phyloP scores from a whole-genome alignment of 2,329 filamentous ascomycete genomes.

The Gremmenia infestans region DNA sequence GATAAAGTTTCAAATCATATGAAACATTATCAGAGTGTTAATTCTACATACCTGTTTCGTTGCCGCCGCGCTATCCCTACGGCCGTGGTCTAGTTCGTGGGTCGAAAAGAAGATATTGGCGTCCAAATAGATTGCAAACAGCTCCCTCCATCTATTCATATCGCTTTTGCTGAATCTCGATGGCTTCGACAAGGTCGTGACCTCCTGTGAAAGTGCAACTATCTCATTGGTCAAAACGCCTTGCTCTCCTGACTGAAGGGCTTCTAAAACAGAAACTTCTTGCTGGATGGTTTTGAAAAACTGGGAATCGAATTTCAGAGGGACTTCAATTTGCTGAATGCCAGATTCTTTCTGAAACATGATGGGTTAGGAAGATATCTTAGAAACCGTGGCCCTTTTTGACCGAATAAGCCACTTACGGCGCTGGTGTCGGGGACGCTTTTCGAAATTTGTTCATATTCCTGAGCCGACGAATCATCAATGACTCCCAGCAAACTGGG shows the following conservation, averaged over 20 bases:
- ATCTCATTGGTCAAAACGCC: slow-evolving; percentile 60
- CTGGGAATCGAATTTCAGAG: slow-evolving; percentile 69
- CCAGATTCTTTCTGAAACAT: background rate
- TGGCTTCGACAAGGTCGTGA: slow-evolving; percentile 57
- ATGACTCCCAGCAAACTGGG: slow-evolving; percentile 7
- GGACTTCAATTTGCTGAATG: slow-evolving; percentile 59
- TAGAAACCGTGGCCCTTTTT: too few species aligned
- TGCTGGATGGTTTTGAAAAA: slow-evolving; percentile 74
- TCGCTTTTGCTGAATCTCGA: slow-evolving; percentile 59
- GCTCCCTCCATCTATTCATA: slow-evolving; percentile 69
- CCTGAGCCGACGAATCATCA: too few species aligned
- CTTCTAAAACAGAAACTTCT: slow-evolving; percentile 65
- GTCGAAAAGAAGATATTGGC: slow-evolving; percentile 79
- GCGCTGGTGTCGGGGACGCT: too few species aligned
- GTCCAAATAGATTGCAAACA: slow-evolving; percentile 78
- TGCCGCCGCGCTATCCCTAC: slow-evolving; percentile 52
- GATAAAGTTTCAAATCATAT: too few species aligned
- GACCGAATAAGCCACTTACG: too few species aligned
- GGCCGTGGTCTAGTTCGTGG: slow-evolving; percentile 64
- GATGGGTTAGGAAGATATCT: background rate
- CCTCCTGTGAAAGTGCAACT: slow-evolving; percentile 55
- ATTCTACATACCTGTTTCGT: background rate
- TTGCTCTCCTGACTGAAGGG: slow-evolving; percentile 59
- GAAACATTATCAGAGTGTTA: background rate
- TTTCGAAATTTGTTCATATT: too few species aligned